phyloP scores from a whole-genome alignment of 2,329 filamentous ascomycete species.

The Colletotrichum sp. region DNA sequence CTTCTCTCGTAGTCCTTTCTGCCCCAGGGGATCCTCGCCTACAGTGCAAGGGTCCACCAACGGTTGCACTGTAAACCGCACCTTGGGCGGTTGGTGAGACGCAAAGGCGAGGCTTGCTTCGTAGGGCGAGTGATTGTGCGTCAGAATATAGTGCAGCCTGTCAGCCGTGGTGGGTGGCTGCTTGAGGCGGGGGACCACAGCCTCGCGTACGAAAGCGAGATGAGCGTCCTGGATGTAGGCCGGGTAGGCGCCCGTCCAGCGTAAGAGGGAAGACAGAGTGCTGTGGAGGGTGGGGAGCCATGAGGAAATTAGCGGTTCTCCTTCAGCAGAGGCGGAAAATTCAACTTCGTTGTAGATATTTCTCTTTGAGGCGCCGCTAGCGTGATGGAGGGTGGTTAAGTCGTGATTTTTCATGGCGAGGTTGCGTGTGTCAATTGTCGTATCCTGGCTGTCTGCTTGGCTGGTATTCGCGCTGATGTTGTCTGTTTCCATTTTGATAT shows the following conservation, averaged over 20 bases:
- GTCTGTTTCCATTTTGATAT: not conserved
- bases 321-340: not conserved
- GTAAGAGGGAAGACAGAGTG: not conserved
- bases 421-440: not conserved
- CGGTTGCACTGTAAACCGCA: conserved; percentile 6
- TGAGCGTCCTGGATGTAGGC: not conserved
- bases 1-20: conserved; percentile 3
- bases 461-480: not conserved
- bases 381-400: not conserved
- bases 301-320: not conserved
- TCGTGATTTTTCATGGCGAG: not conserved
- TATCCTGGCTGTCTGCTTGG: not conserved
- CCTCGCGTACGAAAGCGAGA: conserved; percentile 1
- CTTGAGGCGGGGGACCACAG: not conserved
- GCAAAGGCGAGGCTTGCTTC: conserved; percentile 7
- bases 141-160: not conserved
- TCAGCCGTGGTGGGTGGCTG: not conserved
- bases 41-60: not conserved
- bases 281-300: not conserved
- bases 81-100: not conserved
- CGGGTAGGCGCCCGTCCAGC: conserved; percentile 1
- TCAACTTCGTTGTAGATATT: not conserved
- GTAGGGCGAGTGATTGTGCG: not conserved
- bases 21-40: not conserved
- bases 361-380: not conserved